phyloP scores from a whole-genome alignment of 78 protist species.

The Planoprotostelium fungivorum region DNA sequence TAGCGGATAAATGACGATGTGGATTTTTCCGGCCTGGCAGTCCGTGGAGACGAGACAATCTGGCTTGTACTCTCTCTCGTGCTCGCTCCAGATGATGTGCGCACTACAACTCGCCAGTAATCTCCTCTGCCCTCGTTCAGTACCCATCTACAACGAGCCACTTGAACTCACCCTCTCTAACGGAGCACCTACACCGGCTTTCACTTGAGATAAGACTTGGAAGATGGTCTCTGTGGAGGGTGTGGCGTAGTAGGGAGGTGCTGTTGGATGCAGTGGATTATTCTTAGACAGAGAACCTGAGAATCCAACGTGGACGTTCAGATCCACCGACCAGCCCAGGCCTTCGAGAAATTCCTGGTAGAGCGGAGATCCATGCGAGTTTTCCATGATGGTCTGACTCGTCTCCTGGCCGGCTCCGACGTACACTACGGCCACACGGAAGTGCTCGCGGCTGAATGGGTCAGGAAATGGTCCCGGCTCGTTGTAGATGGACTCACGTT shows the following conservation, averaged over 20 bases:
- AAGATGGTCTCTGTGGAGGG: constrained; percentile 72
- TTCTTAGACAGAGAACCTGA: constrained; percentile 79
- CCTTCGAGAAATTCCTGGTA: constrained; percentile 76
- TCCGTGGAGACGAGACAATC: constrained; percentile 35
- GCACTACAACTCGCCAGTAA: constrained; percentile 11
- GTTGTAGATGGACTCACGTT: background rate
- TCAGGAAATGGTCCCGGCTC: background rate
- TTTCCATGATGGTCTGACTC: constrained; percentile 67
- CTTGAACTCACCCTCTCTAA: background rate
- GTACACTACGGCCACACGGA: constrained; percentile 86
- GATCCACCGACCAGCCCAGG: constrained; percentile 83
- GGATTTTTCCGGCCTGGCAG: constrained; percentile 75
- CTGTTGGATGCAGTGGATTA: background rate
- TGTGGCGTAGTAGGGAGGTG: constrained; percentile 76
- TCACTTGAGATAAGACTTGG: constrained; percentile 38
- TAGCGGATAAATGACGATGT: constrained; percentile 84
- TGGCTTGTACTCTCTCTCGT: constrained; percentile 73
- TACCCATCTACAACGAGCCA: background rate
- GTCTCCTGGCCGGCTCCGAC: constrained; percentile 85
- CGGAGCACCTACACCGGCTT: background rate
- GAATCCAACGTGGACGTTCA: constrained; percentile 30
- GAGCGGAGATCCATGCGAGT: constrained; percentile 22
- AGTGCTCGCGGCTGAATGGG: constrained; percentile 55
- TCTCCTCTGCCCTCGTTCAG: background rate
- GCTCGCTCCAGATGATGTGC: constrained; percentile 88